Conservation (phyloP, 2,329 filamentous ascomycete genomes). For the Aspergillus sclerotialis region DNA sequence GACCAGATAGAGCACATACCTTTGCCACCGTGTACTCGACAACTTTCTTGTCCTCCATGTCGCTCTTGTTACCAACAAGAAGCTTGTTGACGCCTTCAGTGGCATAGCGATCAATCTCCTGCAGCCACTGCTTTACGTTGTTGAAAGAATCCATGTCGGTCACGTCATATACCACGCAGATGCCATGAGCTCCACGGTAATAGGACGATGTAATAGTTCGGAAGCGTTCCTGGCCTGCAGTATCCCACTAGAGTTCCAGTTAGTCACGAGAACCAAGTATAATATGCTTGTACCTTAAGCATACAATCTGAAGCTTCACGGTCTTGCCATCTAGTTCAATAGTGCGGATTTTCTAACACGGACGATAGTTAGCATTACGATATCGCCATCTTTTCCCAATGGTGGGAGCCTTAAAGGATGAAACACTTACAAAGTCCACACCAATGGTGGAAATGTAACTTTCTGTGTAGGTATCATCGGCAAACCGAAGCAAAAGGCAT, state of each 20-base stretch:
- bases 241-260: conserved; percentile 72
- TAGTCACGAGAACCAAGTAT: conserved; percentile 5
- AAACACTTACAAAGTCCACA: conserved; percentile 82
- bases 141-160: conserved; percentile 99
- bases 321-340: conserved; percentile 99
- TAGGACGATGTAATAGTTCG: conserved; percentile 99
- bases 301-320: conserved; percentile 97
- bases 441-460: conserved; percentile 99
- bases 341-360: conserved; percentile 88
- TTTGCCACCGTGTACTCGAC: conserved; percentile 99
- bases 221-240: conserved; percentile 98
- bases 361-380: conserved; percentile 15
- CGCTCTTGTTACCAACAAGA: conserved; percentile 98
- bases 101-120: conserved; percentile 98
- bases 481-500: conserved; percentile 93
- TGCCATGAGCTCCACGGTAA: conserved; percentile 97
- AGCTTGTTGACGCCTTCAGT: conserved; percentile 99
- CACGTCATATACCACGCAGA: conserved; percentile 99
- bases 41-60: conserved; percentile 99
- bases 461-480: conserved; percentile 98
- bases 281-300: conserved; percentile 21
- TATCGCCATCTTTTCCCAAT: conserved; percentile 18
- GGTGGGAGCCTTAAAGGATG: conserved; percentile 3
- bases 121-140: conserved; percentile 99
- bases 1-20: conserved; percentile 50